Percentiles rank a stretch among this genome's conserved stretches.
Evolutionary conservation across 108 stramenopile species (phyloP).

Genomic region (Nitzschia sp.): DNA sequence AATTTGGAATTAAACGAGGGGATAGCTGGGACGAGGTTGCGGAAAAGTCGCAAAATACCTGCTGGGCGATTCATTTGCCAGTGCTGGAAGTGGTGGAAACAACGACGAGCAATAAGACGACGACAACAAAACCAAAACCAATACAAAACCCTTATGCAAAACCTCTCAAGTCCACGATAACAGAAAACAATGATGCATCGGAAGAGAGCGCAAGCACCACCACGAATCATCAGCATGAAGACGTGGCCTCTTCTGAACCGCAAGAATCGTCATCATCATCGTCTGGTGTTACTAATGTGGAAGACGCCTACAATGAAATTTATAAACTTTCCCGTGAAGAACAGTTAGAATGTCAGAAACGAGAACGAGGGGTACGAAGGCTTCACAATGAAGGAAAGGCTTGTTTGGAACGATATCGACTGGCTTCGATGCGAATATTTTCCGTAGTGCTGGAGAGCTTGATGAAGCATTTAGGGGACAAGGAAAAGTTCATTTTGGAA

Average conservation of each 20-base stretch:
- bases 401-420: conserved; percentile 79
- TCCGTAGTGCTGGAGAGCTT: conserved; percentile 55
- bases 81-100: conserved; percentile 19
- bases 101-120: background rate
- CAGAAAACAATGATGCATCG: conserved; percentile 4
- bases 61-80: conserved; percentile 54
- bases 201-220: background rate
- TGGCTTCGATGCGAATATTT: conserved; percentile 80
- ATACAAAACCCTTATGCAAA: background rate
- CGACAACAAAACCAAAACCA: background rate
- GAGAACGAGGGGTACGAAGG: conserved; percentile 62
- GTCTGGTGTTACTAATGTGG: conserved; percentile 23
- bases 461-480: conserved; percentile 16
- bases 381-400: conserved; percentile 77
- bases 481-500: conserved; percentile 65
- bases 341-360: conserved; percentile 37
- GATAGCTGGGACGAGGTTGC: conserved; percentile 71
- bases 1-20: conserved; percentile 70
- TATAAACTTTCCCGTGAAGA: conserved; percentile 54
- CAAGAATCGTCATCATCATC: no score
- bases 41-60: conserved; percentile 42
- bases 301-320: conserved; percentile 54
- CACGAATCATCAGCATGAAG: background rate
- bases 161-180: background rate
- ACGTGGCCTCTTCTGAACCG: no score